These are phyloP conservation scores for Asparagopsis taxiformis DNA, from an alignment of 31 red algal genomes.

Conservation along the genomic window DNA sequence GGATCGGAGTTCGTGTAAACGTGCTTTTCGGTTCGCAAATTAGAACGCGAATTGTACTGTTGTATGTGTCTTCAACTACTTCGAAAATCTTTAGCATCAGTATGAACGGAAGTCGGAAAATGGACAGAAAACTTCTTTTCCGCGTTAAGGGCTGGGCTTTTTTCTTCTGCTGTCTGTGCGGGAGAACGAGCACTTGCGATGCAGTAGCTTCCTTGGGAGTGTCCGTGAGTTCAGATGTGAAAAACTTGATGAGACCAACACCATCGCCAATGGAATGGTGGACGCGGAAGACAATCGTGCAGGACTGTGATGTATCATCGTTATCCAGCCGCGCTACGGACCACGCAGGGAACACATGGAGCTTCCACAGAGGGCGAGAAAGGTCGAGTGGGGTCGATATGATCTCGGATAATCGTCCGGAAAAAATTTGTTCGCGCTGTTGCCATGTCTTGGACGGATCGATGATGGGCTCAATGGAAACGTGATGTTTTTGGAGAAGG, in stretches of 20 bases:
- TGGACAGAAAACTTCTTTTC: not conserved
- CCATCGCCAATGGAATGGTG: constrained; percentile 36
- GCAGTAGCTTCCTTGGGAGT: not conserved
- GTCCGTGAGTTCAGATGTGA: constrained; percentile 5
- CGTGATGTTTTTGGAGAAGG: not conserved
- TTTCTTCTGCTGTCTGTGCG: not conserved
- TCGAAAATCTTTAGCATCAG: not conserved
- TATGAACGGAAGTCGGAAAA: not conserved
- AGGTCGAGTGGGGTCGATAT: constrained; percentile 1
- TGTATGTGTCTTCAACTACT: not conserved
- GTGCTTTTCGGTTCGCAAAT: not conserved
- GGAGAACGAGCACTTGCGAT: constrained; percentile 1
- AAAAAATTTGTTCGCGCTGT: constrained; percentile 1
- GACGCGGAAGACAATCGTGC: constrained; percentile 18
- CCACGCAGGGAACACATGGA: constrained; percentile 4
- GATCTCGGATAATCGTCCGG: not conserved
- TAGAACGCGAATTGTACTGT: not conserved
- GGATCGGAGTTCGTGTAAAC: constrained; percentile 5
- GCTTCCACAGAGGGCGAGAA: constrained; percentile 3
- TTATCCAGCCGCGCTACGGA: constrained; percentile 2
- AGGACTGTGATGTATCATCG: too few species aligned
- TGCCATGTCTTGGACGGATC: not conserved
- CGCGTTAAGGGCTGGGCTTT: not conserved
- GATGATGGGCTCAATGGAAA: not conserved
- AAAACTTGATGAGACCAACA: constrained; percentile 19